Conservation (phyloP, 306 rosid species). For the Castanospermum australe region DNA sequence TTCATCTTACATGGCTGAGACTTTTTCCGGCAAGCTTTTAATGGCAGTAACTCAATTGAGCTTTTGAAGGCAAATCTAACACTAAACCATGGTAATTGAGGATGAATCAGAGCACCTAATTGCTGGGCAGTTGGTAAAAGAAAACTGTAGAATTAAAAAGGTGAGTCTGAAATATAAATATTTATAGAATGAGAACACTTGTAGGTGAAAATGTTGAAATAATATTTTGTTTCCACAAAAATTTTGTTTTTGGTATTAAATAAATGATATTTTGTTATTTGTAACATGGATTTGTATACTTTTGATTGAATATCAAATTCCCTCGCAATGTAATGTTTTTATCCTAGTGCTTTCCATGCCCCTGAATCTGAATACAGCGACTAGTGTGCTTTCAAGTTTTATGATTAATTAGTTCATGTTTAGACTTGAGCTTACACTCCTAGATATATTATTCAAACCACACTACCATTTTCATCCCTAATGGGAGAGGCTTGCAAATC, state of each 20-base stretch:
- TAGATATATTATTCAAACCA: not conserved
- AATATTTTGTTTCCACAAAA: not conserved
- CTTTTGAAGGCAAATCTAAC: conserved; percentile 27
- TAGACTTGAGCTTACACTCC: not conserved
- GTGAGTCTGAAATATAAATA: conserved; percentile 26
- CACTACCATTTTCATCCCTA: not conserved
- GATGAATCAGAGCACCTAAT: not conserved
- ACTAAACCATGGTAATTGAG: not conserved
- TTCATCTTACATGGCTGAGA: conserved; percentile 9
- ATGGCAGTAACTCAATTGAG: not conserved
- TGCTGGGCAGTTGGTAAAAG: not conserved
- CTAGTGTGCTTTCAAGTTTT: too few relatives aligned
- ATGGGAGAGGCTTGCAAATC: not conserved
- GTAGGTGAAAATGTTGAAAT: conserved; percentile 14
- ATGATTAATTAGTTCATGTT: not conserved
- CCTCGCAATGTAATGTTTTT: not conserved
- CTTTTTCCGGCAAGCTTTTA: not conserved
- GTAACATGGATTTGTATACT: not conserved
- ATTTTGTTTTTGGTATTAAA: not conserved
- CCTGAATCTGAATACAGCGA: too few relatives aligned
- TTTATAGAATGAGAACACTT: not conserved
- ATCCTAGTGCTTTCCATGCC: not conserved
- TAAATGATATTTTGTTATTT: not conserved
- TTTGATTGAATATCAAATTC: conserved; percentile 11
- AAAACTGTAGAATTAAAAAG: not conserved